Conservation (phyloP, 2,329 filamentous ascomycete genomes). For the Sclerotinia sclerotiorum region DNA sequence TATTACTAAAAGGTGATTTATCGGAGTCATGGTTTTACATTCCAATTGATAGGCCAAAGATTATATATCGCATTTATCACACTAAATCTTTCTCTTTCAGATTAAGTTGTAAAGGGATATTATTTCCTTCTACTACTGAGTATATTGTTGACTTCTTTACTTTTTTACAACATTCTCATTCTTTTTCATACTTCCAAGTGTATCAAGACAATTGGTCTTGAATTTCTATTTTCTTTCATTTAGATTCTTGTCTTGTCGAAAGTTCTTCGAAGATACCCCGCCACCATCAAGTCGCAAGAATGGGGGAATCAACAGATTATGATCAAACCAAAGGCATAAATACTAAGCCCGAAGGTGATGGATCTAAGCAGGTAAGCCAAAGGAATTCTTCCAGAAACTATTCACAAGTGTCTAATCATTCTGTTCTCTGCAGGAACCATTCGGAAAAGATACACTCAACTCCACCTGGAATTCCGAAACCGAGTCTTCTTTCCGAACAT, state of each 20-base stretch:
- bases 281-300: slow-evolving; percentile 22
- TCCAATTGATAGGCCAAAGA: slow-evolving; percentile 2
- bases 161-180: background rate
- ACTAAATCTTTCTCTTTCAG: slow-evolving; percentile 19
- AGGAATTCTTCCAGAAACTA: slow-evolving; percentile 28
- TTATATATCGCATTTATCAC: slow-evolving; percentile 5
- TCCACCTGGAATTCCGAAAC: slow-evolving; percentile 39
- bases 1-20: slow-evolving; percentile 17
- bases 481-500: slow-evolving; percentile 35
- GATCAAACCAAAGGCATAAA: slow-evolving; percentile 32
- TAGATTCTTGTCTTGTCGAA: background rate
- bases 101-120: slow-evolving; percentile 11
- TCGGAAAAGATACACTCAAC: slow-evolving; percentile 33
- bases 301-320: slow-evolving; percentile 35
- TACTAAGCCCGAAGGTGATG: slow-evolving; percentile 34
- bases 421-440: slow-evolving; percentile 31
- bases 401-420: slow-evolving; percentile 16
- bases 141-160: background rate
- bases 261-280: slow-evolving; percentile 15
- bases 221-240: background rate
- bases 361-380: slow-evolving; percentile 29
- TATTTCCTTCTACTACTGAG: slow-evolving; percentile 7
- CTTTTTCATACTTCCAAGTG: background rate
- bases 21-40: slow-evolving; percentile 15
- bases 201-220: slow-evolving; percentile 15